Percentiles rank a stretch among this genome's conserved stretches.
phyloP scores from a whole-genome alignment of 2,329 filamentous ascomycete species.

The Xylariaceae sp. region DNA sequence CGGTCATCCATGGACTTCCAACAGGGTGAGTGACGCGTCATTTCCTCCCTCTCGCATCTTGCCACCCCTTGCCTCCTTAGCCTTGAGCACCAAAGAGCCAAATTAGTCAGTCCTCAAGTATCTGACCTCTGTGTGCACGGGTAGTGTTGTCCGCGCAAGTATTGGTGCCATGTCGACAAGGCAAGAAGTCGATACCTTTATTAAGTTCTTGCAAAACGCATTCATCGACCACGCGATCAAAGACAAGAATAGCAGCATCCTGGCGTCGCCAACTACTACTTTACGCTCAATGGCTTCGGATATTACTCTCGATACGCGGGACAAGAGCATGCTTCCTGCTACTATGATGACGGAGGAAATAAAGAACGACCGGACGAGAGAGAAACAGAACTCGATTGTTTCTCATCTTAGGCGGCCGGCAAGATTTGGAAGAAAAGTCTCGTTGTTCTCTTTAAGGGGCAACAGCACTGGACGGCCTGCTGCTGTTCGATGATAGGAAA shows the following conservation, averaged over 20 bases:
- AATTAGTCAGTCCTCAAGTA: conserved; percentile 4
- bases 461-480: not conserved
- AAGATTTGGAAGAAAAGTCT: conserved; percentile 6
- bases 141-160: conserved; percentile 57
- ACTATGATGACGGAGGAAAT: conserved; percentile 2
- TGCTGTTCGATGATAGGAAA: too few species aligned
- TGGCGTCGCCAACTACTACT: conserved; percentile 15
- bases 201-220: conserved; percentile 42
- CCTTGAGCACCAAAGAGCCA: not conserved
- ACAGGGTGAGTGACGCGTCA: conserved; percentile 52
- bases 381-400: conserved; percentile 13
- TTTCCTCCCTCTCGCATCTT: too few species aligned
- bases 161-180: conserved; percentile 59
- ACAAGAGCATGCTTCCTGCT: not conserved
- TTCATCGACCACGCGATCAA: conserved; percentile 34
- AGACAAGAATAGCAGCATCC: conserved; percentile 16
- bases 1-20: conserved; percentile 50
- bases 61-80: not conserved
- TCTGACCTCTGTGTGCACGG: not conserved
- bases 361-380: conserved; percentile 4
- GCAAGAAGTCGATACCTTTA: conserved; percentile 48
- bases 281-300: conserved; percentile 15
- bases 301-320: conserved; percentile 7
- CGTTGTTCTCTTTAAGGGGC: conserved; percentile 9
- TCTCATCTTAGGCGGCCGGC: conserved; percentile 9